Evolutionary conservation across 345 rosid genomes (phyloP), one percentile per base, ranked within the genome.

Genomic region (Gossypium bickii): DNA sequence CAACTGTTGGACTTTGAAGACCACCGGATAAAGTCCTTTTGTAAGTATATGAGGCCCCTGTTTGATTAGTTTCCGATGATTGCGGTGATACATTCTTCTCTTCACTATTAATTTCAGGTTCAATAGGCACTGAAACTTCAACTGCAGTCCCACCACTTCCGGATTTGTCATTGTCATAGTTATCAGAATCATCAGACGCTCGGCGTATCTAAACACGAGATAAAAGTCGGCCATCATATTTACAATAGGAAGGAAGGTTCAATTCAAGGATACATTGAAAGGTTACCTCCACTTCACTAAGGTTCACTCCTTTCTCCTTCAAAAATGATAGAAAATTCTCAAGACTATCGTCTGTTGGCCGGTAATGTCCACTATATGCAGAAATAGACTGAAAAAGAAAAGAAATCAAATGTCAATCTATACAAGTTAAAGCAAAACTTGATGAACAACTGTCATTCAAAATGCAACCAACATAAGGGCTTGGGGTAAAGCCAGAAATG

Each of bases 291-390:
- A 92, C 92, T 77, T 80, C 82, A 48, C 85, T 81, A 17, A 91
- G 73, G 71, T 80, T 86, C 80, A 94, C 97, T 29, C 88, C 89
- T 38, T 87, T 85, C 64, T 89, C 93, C 82, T 70, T 76, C 73
- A 94, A 97, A 78, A 89, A 81, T 60, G 88, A 84, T 29, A 87
- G 67, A 80, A 94, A 89, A 79, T 66, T 77, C n/a, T 84, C 83
- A 4, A 94, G 91, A 73, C 85, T 87, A 56, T 89, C 94, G 27
- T 88, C 94, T 44, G 90, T 87, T 27, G 98, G 98, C 77, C 88
- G 85, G 76, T 94, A 94, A 75, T 94, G 98, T 59, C 98, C 98
- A 64, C 98, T 94, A 58, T 94, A 94, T 27, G 95, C 89, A 63
- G 98, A 92, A 68, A 94, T 79, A 67, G 90, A 83, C 98, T 94